Base-by-base conservation (phyloP, 2,329 filamentous ascomycete genomes). In the Calonectria fujianensis region DNA sequence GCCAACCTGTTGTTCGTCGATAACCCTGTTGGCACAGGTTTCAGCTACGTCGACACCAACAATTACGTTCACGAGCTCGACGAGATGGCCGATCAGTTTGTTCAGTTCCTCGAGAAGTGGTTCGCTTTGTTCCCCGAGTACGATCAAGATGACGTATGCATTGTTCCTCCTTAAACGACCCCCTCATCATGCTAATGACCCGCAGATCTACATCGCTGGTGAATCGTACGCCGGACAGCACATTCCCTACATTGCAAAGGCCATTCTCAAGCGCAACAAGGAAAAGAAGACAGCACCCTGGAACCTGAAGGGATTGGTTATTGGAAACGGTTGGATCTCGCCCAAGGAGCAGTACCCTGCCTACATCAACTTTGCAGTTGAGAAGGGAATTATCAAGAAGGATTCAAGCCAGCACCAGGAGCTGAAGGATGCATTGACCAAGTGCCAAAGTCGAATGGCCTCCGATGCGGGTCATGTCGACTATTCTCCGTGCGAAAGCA, bases 261-360 rank as follows among this genome's bases (percentile, higher is more conserved):
- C 94, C 27, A 98, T 99, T 70, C 89, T 98, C 73, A 93, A 96
- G 63, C 95, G 95, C 75, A 99, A 99, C 87, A 93, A 94, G 81
- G 87, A 87, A n/a, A 84, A 85, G 24, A 84, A 85, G 18, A 82
- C 82, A 7, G 66, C 79, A 8, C 68, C 78, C 9, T 99, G 96
- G 97, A 93, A 94, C 66, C 86, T 99, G 35, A 90, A 93, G 78
- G 97, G 96, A 11, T 88, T 99, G 27, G 84, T 99, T 45, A 98
- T 99, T 75, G 97, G 97, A 70, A 99, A 99, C 83, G 97, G 96
- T 50, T 99, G 97, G 97, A 96, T 99, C 69, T 94, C 96, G 2
- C 96, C 96, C 1, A 88, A 88, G 10, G 95, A 98, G 64, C 97
- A 99, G 84, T 99, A 98, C 84, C 93, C 94, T 37, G 90, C 96